Evolutionary conservation across 129 eudicot species (phyloP).

Genomic region (Helianthus tuberosus): DNA sequence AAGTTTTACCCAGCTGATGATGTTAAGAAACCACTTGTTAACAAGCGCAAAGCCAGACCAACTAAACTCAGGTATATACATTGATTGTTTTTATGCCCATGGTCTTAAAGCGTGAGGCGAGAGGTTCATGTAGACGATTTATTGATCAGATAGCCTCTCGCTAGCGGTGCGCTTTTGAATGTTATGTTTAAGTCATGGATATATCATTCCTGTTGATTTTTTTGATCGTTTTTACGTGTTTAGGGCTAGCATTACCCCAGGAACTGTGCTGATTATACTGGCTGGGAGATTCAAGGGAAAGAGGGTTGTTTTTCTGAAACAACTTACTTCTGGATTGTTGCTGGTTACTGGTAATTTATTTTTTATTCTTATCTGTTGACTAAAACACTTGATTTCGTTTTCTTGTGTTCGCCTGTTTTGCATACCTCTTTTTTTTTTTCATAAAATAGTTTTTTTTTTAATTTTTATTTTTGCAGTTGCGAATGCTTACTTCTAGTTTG

Average conservation of each 20-base stretch:
- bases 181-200: too few relatives aligned
- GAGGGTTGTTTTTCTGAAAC: constrained; percentile 84
- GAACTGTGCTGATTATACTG: constrained; percentile 67
- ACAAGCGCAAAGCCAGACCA: constrained; percentile 63
- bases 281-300: constrained; percentile 76
- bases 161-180: too few relatives aligned
- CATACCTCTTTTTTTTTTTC: neutral
- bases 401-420: neutral
- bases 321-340: constrained; percentile 70
- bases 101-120: neutral
- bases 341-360: constrained; percentile 57
- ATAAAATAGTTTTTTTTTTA: neutral
- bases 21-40: constrained; percentile 66
- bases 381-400: neutral
- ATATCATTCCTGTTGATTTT: neutral
- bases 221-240: constrained; percentile 11
- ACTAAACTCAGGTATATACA: constrained; percentile 71
- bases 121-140: neutral
- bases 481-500: neutral
- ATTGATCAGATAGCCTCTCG: too few relatives aligned
- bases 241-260: constrained; percentile 70
- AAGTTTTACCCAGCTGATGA: constrained; percentile 85
- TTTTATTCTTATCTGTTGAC: neutral
- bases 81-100: too few relatives aligned
- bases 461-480: neutral